Percentiles rank a stretch among this genome's conserved stretches.
Conservation (phyloP, 768 basidiomycete genomes). For the Lactarius psammicola region DNA sequence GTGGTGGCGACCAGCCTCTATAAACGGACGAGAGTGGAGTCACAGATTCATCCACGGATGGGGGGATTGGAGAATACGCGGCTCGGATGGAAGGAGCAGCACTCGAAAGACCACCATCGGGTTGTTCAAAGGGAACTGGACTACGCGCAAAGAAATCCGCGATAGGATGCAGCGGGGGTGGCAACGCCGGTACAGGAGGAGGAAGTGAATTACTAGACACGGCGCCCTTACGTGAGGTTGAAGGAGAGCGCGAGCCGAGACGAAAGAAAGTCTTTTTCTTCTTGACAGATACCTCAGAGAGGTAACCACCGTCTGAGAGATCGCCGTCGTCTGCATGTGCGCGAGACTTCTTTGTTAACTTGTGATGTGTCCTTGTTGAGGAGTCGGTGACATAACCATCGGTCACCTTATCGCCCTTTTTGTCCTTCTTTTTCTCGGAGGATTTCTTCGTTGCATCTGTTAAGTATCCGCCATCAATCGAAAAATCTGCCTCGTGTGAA, state of each 20-base stretch:
- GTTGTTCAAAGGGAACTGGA: not conserved
- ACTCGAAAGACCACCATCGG: not conserved
- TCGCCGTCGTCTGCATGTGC: conserved; percentile 25
- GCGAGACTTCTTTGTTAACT: conserved; percentile 28
- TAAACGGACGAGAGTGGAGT: not conserved
- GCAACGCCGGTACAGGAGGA: conserved; percentile 25
- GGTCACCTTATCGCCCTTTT: conserved; percentile 24
- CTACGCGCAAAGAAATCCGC: conserved; percentile 18
- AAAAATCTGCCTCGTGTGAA: conserved; percentile 33
- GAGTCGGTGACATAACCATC: conserved; percentile 7
- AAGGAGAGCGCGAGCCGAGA: conserved; percentile 20
- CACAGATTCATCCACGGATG: not conserved
- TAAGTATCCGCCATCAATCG: conserved; percentile 36
- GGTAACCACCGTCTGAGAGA: conserved; percentile 36
- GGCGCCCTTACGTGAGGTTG: conserved; percentile 14
- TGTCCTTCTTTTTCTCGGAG: conserved; percentile 26
- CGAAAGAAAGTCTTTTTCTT: conserved; percentile 33
- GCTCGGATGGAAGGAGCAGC: not conserved
- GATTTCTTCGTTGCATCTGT: conserved; percentile 26
- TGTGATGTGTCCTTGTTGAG: conserved; percentile 6
- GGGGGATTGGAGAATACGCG: conserved; percentile 2
- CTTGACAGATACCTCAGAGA: conserved; percentile 35
- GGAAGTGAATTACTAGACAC: not conserved
- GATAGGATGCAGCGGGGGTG: conserved; percentile 6
- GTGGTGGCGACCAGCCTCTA: not conserved